Conservation (phyloP, 495 filamentous ascomycete species). For the Aspergillus conjunctus region DNA sequence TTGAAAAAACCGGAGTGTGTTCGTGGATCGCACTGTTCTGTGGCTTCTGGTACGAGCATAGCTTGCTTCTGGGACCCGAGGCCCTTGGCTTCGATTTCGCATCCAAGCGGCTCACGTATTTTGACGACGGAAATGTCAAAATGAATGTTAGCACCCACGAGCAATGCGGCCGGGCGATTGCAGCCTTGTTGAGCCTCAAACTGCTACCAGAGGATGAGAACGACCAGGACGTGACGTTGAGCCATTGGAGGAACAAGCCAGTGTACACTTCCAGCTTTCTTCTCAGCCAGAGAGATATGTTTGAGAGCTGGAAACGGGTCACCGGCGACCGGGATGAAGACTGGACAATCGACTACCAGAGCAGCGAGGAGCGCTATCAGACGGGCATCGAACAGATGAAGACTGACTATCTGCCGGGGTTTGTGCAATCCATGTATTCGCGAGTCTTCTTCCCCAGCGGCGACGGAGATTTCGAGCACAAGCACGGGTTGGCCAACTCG, state of each 20-base stretch:
- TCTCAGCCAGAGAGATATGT: slow-evolving; percentile 55
- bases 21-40: slow-evolving; percentile 53
- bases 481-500: slow-evolving; percentile 47
- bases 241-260: slow-evolving; percentile 41
- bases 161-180: slow-evolving; percentile 50
- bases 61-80: slow-evolving; percentile 31
- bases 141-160: slow-evolving; percentile 45
- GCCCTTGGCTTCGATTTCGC: slow-evolving; percentile 51
- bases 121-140: slow-evolving; percentile 49
- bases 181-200: slow-evolving; percentile 44
- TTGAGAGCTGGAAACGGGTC: slow-evolving; percentile 54
- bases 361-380: slow-evolving; percentile 43
- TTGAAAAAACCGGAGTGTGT: slow-evolving; percentile 46
- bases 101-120: slow-evolving; percentile 41
- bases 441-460: slow-evolving; percentile 54
- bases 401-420: slow-evolving; percentile 38
- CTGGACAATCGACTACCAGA: slow-evolving; percentile 57
- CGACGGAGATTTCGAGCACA: slow-evolving; percentile 41
- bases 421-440: slow-evolving; percentile 49
- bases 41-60: slow-evolving; percentile 59
- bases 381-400: slow-evolving; percentile 42
- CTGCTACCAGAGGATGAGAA: slow-evolving; percentile 47
- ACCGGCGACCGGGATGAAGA: slow-evolving; percentile 53
- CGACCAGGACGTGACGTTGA: slow-evolving; percentile 30
- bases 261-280: slow-evolving; percentile 50